A percentile compares a stretch with the other conserved stretches of the same genome.
Conservation (phyloP, 2,329 filamentous ascomycete species). For the Didymellaceae sp. region DNA sequence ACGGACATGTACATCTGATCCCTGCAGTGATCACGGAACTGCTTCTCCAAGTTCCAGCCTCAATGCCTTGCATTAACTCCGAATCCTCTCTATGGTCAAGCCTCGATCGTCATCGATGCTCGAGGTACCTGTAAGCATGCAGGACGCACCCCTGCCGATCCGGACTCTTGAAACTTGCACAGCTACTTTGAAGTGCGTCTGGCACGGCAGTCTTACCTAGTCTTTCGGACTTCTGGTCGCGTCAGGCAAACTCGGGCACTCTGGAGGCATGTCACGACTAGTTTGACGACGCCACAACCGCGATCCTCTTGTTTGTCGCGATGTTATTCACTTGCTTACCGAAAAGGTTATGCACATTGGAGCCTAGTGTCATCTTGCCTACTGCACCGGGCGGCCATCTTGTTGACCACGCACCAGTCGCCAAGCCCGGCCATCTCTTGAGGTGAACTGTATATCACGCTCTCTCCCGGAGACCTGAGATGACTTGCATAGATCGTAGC, state of each 20-base stretch:
- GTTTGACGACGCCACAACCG: constrained; percentile 15
- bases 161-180: constrained; percentile 39
- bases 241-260: constrained; percentile 23
- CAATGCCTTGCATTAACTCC: constrained; percentile 25
- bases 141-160: constrained; percentile 34
- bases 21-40: constrained; percentile 30
- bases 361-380: constrained; percentile 25
- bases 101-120: constrained; percentile 16
- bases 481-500: constrained; percentile 9
- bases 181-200: constrained; percentile 30
- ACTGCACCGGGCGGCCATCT: constrained; percentile 35
- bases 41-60: constrained; percentile 31
- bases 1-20: constrained; percentile 17
- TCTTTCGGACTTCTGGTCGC: constrained; percentile 20
- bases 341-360: constrained; percentile 28
- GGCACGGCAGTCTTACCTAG: constrained; percentile 21
- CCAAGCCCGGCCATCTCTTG: constrained; percentile 28
- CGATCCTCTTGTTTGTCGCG: constrained; percentile 23
- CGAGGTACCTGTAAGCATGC: constrained; percentile 37
- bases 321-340: constrained; percentile 12
- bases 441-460: constrained; percentile 35
- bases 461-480: constrained; percentile 25
- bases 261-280: constrained; percentile 22
- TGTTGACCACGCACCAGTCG: constrained; percentile 26
- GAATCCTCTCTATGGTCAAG: constrained; percentile 16